Conservation (phyloP, 2,329 filamentous ascomycete species). For the Juglanconis oblonga region DNA sequence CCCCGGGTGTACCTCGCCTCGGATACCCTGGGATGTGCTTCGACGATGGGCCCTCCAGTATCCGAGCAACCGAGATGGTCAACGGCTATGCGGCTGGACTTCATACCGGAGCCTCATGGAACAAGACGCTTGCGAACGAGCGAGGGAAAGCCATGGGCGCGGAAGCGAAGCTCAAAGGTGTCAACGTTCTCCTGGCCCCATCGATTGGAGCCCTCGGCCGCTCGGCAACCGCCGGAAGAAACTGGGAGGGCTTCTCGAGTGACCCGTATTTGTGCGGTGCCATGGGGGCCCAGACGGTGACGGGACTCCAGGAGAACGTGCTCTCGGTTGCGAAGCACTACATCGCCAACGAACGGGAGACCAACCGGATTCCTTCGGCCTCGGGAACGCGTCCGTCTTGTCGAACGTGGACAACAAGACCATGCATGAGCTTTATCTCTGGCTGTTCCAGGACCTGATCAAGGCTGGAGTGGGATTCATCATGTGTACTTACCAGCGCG, state of each 20-base stretch:
- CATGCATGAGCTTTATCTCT: slow-evolving; percentile 60
- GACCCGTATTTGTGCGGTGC: slow-evolving; percentile 74
- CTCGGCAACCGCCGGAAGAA: slow-evolving; percentile 63
- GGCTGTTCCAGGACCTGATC: slow-evolving; percentile 62
- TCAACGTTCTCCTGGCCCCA: slow-evolving; percentile 71
- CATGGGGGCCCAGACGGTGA: slow-evolving; percentile 69
- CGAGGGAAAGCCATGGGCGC: slow-evolving; percentile 70
- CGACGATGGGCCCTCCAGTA: slow-evolving; percentile 80
- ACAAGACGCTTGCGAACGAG: slow-evolving; percentile 66
- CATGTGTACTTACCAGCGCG: slow-evolving; percentile 57
- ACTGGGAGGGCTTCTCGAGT: slow-evolving; percentile 70
- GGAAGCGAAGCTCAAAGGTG: slow-evolving; percentile 70
- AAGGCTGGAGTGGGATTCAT: slow-evolving; percentile 48
- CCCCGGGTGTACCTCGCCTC: slow-evolving; percentile 67
- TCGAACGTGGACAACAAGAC: slow-evolving; percentile 58
- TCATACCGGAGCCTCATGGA: slow-evolving; percentile 81
- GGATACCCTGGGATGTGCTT: slow-evolving; percentile 69
- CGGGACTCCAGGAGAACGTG: slow-evolving; percentile 77
- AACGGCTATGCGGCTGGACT: slow-evolving; percentile 79
- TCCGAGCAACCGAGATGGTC: slow-evolving; percentile 74
- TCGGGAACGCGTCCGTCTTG: slow-evolving; percentile 55
- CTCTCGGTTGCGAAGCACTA: slow-evolving; percentile 77
- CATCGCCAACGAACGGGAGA: slow-evolving; percentile 65
- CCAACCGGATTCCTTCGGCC: slow-evolving; percentile 50
- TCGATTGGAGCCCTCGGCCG: slow-evolving; percentile 72